These are phyloP conservation scores for Fusarium floridanum DNA, from an alignment of 2,329 filamentous ascomycete species.

Conservation along the genomic window DNA sequence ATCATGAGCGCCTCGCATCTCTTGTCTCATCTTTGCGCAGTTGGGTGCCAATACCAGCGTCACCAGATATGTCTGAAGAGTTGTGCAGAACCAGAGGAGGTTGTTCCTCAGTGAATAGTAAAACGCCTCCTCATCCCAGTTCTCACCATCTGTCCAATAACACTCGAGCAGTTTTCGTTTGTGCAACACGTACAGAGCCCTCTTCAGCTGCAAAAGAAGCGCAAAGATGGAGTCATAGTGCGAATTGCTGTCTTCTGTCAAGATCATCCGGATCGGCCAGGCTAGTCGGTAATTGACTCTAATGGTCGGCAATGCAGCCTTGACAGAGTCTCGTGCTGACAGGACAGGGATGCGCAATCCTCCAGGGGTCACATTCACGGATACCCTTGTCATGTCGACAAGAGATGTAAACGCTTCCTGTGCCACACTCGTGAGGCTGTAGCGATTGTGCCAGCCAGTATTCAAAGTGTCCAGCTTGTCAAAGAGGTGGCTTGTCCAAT, in stretches of 20 bases:
- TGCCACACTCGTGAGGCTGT: conserved; percentile 81
- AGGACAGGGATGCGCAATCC: conserved; percentile 58
- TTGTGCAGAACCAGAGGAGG: conserved; percentile 83
- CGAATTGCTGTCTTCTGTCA: conserved; percentile 73
- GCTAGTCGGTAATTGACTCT: conserved; percentile 76
- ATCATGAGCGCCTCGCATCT: conserved; percentile 73
- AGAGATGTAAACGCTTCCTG: conserved; percentile 76
- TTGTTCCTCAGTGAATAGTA: conserved; percentile 75
- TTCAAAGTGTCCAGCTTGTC: conserved; percentile 75
- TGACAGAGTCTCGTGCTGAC: conserved; percentile 69
- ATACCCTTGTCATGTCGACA: conserved; percentile 72
- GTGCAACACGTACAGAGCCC: conserved; percentile 76
- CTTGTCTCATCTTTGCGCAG: conserved; percentile 66
- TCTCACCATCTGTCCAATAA: conserved; percentile 52
- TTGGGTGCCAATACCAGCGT: conserved; percentile 77
- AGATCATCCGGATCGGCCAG: conserved; percentile 78
- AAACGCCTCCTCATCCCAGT: conserved; percentile 58
- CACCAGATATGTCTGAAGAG: conserved; percentile 80
- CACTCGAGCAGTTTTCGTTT: conserved; percentile 62
- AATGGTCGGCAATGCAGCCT: conserved; percentile 69
- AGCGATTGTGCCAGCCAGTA: conserved; percentile 81
- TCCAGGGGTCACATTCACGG: conserved; percentile 64
- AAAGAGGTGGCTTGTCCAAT: conserved; percentile 78
- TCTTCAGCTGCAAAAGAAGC: conserved; percentile 81
- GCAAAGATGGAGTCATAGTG: conserved; percentile 81